These are phyloP conservation scores for Clarireedia paspali DNA, from an alignment of 2,329 filamentous ascomycete species.

Conservation along the genomic window DNA sequence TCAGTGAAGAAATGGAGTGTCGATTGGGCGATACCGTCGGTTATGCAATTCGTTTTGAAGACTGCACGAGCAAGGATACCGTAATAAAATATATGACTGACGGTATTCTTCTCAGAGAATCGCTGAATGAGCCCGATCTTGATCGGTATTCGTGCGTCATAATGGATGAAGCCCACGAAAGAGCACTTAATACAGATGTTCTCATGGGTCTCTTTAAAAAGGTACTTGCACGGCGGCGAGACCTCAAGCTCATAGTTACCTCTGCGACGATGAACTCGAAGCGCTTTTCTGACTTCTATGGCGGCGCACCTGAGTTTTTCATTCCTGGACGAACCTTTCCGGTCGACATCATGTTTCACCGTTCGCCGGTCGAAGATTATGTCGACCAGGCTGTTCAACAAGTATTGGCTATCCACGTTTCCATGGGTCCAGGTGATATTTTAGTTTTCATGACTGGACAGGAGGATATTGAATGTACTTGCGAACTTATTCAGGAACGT, in stretches of 20 bases:
- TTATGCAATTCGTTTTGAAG: constrained; percentile 97
- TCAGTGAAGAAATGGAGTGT: constrained; percentile 97
- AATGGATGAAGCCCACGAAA: constrained; percentile 98
- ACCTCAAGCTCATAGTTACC: constrained; percentile 94
- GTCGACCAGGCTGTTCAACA: constrained; percentile 96
- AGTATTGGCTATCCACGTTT: constrained; percentile 90
- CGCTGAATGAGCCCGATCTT: constrained; percentile 82
- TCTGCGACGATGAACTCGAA: constrained; percentile 99
- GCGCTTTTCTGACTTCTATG: constrained; percentile 91
- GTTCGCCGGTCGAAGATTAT: constrained; percentile 94
- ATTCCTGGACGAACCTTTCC: constrained; percentile 96
- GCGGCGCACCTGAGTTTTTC: constrained; percentile 90
- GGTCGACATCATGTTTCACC: constrained; percentile 91
- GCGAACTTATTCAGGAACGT: constrained; percentile 82
- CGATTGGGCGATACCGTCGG: constrained; percentile 80
- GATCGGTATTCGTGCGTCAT: constrained; percentile 98
- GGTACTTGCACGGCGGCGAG: constrained; percentile 78
- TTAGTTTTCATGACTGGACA: constrained; percentile 99
- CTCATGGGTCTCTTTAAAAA: constrained; percentile 98
- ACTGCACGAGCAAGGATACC: constrained; percentile 93
- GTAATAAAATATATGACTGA: constrained; percentile 99
- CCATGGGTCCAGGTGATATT: constrained; percentile 87
- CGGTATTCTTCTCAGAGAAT: constrained; percentile 87
- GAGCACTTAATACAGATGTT: constrained; percentile 93
- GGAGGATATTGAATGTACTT: constrained; percentile 96